Percentiles rank a stretch among this genome's conserved stretches.
These are phyloP conservation scores for Xylaria digitata DNA, from an alignment of 2,329 filamentous ascomycete species.

Conservation along the genomic window DNA sequence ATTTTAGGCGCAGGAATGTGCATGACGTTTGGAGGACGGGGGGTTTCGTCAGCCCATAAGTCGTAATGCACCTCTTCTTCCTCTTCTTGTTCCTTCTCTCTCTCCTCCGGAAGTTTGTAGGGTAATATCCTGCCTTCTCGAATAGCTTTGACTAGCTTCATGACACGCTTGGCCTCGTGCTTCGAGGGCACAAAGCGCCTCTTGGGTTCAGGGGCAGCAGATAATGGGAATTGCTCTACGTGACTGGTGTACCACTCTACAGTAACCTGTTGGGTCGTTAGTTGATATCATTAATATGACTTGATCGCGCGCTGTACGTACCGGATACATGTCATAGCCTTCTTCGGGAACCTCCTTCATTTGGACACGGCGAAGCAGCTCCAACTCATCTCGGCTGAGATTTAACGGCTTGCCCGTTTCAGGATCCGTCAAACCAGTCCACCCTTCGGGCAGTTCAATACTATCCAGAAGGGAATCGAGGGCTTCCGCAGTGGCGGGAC, in stretches of 20 bases:
- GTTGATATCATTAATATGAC: constrained; percentile 7
- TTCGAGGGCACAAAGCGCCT: constrained; percentile 95
- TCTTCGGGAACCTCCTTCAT: constrained; percentile 89
- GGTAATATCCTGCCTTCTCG: constrained; percentile 93
- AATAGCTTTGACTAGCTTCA: constrained; percentile 97
- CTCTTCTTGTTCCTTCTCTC: constrained; percentile 76
- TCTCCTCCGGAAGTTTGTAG: constrained; percentile 79
- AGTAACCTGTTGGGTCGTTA: constrained; percentile 68
- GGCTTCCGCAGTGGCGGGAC: constrained; percentile 92
- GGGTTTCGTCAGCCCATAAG: constrained; percentile 92
- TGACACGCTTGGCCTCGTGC: constrained; percentile 94
- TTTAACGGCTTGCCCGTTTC: constrained; percentile 92
- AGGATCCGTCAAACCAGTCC: constrained; percentile 95
- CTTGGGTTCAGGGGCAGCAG: constrained; percentile 94
- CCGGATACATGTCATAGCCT: constrained; percentile 91
- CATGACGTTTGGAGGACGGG: constrained; percentile 87
- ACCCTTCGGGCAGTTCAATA: constrained; percentile 96
- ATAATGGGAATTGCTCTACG: constrained; percentile 93
- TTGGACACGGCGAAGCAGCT: constrained; percentile 88
- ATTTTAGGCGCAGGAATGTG: constrained; percentile 94
- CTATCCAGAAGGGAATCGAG: constrained; percentile 93
- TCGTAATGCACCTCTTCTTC: constrained; percentile 82
- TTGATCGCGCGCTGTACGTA: constrained; percentile 52
- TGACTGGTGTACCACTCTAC: constrained; percentile 94
- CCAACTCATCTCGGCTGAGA: constrained; percentile 86